Conservation (phyloP, 169 alveolate genomes). For the Plasmodium gonderi region DNA sequence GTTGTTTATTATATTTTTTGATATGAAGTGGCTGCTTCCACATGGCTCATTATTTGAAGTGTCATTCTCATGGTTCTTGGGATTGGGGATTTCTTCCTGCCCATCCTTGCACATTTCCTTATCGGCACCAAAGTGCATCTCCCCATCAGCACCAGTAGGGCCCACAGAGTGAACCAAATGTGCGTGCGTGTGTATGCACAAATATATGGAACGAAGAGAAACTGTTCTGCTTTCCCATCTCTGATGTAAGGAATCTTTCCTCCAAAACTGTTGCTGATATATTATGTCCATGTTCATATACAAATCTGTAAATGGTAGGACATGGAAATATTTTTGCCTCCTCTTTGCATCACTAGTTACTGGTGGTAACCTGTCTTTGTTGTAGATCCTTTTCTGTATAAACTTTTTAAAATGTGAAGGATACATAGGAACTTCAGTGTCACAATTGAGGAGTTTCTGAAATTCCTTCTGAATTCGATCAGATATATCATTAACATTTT, state of each 20-base stretch:
- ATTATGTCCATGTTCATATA: constrained; percentile 49
- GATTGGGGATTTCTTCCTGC: not conserved
- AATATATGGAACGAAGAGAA: constrained; percentile 49
- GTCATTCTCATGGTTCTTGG: not conserved
- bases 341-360: not conserved
- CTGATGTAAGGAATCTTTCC: constrained; percentile 63
- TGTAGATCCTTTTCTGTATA: constrained; percentile 30
- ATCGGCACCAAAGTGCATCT: not conserved
- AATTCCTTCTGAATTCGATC: constrained; percentile 28
- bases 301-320: constrained; percentile 59
- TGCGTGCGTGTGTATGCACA: constrained; percentile 68
- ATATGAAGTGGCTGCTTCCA: not conserved
- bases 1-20: not conserved
- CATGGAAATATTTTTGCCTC: constrained; percentile 30
- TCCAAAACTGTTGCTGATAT: constrained; percentile 13
- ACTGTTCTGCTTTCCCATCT: constrained; percentile 59
- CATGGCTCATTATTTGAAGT: not conserved
- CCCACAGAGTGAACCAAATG: no score
- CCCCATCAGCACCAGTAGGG: not conserved
- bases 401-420: constrained; percentile 49
- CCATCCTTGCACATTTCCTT: not conserved
- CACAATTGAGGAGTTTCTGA: constrained; percentile 20
- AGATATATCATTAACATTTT: constrained; percentile 4
- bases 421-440: constrained; percentile 50
- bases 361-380: not conserved